Percentiles rank a stretch among this genome's conserved stretches.
These are phyloP conservation scores for Phaeosphaeriaceae sp. DNA, from an alignment of 2,329 filamentous ascomycete genomes.

Conservation along the genomic window DNA sequence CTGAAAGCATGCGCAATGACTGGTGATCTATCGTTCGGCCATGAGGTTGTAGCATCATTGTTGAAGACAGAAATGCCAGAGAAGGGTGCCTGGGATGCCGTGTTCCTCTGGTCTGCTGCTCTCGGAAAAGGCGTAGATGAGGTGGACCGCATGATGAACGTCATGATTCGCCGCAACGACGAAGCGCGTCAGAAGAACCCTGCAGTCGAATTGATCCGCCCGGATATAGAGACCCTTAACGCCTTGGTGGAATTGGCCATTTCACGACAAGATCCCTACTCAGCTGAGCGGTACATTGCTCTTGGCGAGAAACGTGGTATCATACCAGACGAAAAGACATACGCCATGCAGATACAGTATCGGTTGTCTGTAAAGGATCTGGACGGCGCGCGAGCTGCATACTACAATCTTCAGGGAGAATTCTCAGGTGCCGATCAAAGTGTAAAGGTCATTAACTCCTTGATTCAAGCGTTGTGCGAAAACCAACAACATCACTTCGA, in stretches of 20 bases:
- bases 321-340: constrained; percentile 71
- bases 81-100: constrained; percentile 72
- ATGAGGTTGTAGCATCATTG: constrained; percentile 54
- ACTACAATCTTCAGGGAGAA: constrained; percentile 65
- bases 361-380: constrained; percentile 76
- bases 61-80: constrained; percentile 32
- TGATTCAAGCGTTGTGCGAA: constrained; percentile 72
- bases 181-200: constrained; percentile 50
- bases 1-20: constrained; percentile 61
- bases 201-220: constrained; percentile 45
- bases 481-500: constrained; percentile 69
- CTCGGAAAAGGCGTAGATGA: constrained; percentile 75
- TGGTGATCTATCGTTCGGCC: constrained; percentile 39
- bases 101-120: constrained; percentile 78
- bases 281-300: constrained; percentile 75
- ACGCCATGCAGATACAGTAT: constrained; percentile 77
- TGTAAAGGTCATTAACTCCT: constrained; percentile 70
- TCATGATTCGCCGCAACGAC: constrained; percentile 64
- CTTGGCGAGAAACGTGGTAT: constrained; percentile 72
- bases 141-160: constrained; percentile 73
- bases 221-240: constrained; percentile 79
- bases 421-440: constrained; percentile 66
- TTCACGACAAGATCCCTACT: constrained; percentile 70
- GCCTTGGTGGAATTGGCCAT: constrained; percentile 75
- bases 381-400: constrained; percentile 71